Conservation (phyloP, 2,329 filamentous ascomycete genomes). For the Arthrocladium fulminans region DNA sequence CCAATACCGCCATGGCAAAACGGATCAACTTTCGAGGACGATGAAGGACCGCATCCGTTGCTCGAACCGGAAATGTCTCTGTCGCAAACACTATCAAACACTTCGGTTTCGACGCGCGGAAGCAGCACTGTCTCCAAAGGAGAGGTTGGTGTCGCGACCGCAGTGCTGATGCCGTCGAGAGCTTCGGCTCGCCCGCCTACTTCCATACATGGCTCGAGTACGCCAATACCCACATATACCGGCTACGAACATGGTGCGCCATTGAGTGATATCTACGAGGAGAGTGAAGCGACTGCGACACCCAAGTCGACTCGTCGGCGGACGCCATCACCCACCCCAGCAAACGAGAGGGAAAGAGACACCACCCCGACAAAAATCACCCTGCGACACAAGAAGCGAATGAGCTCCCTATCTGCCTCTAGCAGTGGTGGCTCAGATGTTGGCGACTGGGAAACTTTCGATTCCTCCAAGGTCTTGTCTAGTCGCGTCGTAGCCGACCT, state of each 20-base stretch:
- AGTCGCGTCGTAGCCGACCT: constrained; percentile 21
- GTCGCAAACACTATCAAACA: constrained; percentile 34
- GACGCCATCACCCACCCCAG: constrained; percentile 15
- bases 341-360: constrained; percentile 7
- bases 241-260: constrained; percentile 33
- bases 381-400: constrained; percentile 32
- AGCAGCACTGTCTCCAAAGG: neutral
- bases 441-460: constrained; percentile 24
- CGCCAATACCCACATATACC: constrained; percentile 23
- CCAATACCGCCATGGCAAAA: constrained; percentile 40
- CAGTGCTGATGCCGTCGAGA: constrained; percentile 16
- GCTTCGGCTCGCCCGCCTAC: neutral
- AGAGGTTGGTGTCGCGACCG: constrained; percentile 17
- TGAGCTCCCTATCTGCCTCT: constrained; percentile 41
- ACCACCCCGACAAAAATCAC: neutral
- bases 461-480: constrained; percentile 20
- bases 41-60: constrained; percentile 43
- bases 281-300: constrained; percentile 20
- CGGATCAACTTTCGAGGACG: constrained; percentile 39
- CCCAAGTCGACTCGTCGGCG: constrained; percentile 12
- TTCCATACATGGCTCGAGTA: constrained; percentile 3
- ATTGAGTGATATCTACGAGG: constrained; percentile 39
- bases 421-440: constrained; percentile 24
- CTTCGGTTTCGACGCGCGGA: constrained; percentile 25
- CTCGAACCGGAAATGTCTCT: constrained; percentile 44